Base-by-base conservation (phyloP, 164 flowering plant genomes). In the Aristolochia californica region DNA sequence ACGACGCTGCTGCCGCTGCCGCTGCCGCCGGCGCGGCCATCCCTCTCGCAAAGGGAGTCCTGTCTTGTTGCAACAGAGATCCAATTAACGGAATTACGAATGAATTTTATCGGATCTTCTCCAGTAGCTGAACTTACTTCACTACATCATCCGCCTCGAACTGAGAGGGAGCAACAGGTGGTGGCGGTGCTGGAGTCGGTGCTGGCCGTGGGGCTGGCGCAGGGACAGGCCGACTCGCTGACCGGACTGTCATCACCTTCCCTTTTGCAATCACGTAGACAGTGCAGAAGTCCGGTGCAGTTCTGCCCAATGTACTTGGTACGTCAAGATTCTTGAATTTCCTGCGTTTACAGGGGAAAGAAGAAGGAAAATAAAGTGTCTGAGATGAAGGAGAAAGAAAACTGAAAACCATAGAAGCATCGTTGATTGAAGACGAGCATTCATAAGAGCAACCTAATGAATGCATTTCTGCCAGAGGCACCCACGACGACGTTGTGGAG, bases 221-320 rank as follows among this genome's bases (percentile, higher is more conserved):
- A 12, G 76, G 69, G 0, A 61, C 65, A 0, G 77, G 73, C 27
- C 83, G 68, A 23, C 40, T 77, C 4, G 91, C 86, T 12, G 79
- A 63, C 40, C 82, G 65, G 17, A 72, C 63, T 0, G 74, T 56
- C 58, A 62, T 15, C n/a, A 72, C 65, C 72, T 81, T 93, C 20
- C 82, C 81, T 60, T 87, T 87, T 5, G 82, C 50, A 53, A 93
- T 73, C 0, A 87, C 87, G 62, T 78, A 83, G 16, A 93, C 91
- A 0, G 86, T 63, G 56, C 95, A 85, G 61, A 78, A 93, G 14
- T 80, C 87, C 15, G 97, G 98, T 5, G 85, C 89, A 55, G 54
- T 26, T 66, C 81, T 89, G 17, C 55, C 56, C 43, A 91, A 15
- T 28, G 22, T 20, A 11, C 71, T 55, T 15, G 85, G 71, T 8